Evolutionary conservation across 2,329 filamentous ascomycete genomes (phyloP), one percentile per base, ranked within the genome.

Genomic region (Chaetomiaceae sp.): DNA sequence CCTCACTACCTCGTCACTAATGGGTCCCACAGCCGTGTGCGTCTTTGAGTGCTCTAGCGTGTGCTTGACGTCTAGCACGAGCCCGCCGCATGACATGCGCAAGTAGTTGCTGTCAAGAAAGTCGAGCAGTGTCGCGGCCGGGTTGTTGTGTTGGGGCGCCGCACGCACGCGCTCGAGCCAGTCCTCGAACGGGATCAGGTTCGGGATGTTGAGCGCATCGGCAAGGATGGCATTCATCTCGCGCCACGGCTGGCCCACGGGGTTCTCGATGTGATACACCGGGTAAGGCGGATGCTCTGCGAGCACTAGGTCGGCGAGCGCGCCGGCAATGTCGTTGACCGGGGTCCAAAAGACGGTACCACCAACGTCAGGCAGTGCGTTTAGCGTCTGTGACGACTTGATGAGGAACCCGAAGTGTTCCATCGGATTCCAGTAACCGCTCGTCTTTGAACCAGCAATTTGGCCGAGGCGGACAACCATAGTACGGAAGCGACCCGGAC

Each of bases 371-470:
- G 77, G 76, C 7, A 76, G 58, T 0, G 62, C 66, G 0, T 64
- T 61, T 0, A 80, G 57, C 0, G 71, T 73, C 59, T 80, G 75
- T 0, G 73, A 71, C 0, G 72, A 75, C 63, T 78, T 79, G 45
- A 79, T 57, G 29, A 81, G 51, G 58, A 77, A 77, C 0, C 67
- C 56, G 10, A 80, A 61, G 58, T 81, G 75, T 60, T 81, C 78
- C 18, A 67, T 66, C 0, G 71, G 65, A 56, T 82, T 82, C 80
- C 79, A 82, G 59, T 74, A 75, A 0, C 78, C 79, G 48, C 65
- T 78, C 0, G 50, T 67, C 3, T 59, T 71, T 0, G 72, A 75
- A 0, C 79, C 79, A 1, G 78, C 68, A 33, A 82, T 75, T 61
- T 83, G 80, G 0, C 75, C 79, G 0, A 73, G 66, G 0, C 79